Evolutionary conservation across 179 eudicot species (phyloP), one percentile per base, ranked within the genome.

Genomic region (Carnegiea gigantea): DNA sequence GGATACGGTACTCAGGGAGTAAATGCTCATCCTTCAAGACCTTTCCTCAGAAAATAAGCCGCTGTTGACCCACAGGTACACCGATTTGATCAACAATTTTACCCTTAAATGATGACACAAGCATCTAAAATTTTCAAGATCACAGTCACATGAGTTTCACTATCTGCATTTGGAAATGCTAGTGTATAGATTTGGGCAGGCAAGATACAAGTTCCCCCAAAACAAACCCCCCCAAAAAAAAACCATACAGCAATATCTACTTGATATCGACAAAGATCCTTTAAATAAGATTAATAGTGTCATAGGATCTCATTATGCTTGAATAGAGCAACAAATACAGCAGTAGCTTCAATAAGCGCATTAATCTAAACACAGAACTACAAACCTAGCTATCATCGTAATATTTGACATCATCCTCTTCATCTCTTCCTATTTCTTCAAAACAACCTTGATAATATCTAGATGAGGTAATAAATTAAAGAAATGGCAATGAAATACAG

Each of bases 41-140:
- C 88, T 92, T 96, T 75, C 98, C 99, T 88, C 97, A 90, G 80
- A 94, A 96, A 78, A 96, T 96, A 77, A 96, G 90, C 33, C 98
- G 90, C 77, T 96, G 98, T 85, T 92, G 99, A 77, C 79, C 96
- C 83, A 94, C 95, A 33, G 99, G 97, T 33, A 94, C 85, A 78
- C 95, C 95, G 85, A 86, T 79, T 89, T 92, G 85, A 82, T 85
- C 84, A 26, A 97, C 98, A 82, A 96, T 86, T n/a, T n/a, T n/a
- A n/a, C n/a, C n/a, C n/a, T n/a, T n/a, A n/a, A n/a, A n/a, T n/a
- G n/a, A n/a, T n/a, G n/a, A n/a, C n/a, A n/a, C n/a, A n/a, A n/a
- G n/a, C n/a, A n/a, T n/a, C n/a, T n/a, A n/a, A n/a, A n/a, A n/a
- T n/a, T n/a, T n/a, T n/a, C n/a, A n/a, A n/a, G n/a, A n/a, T n/a